A percentile compares a stretch with the other conserved stretches of the same genome.
Conservation (phyloP, 1,139 yeast genomes). For the Candida freyschussii region DNA sequence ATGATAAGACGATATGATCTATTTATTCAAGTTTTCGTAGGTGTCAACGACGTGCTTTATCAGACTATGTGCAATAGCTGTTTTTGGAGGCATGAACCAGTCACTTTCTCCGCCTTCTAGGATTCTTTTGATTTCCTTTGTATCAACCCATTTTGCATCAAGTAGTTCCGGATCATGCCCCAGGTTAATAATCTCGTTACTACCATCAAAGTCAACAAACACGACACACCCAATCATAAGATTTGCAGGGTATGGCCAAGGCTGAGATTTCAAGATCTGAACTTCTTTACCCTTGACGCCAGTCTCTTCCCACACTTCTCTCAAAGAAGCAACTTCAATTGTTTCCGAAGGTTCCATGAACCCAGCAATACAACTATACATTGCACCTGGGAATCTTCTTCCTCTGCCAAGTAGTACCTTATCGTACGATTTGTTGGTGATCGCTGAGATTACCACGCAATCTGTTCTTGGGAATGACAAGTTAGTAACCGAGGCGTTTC, state of each 20-base stretch:
- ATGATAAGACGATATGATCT: conserved; percentile 4
- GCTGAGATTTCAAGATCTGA: conserved; percentile 66
- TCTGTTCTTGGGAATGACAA: conserved; percentile 86
- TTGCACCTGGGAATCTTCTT: conserved; percentile 45
- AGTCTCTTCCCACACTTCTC: conserved; percentile 96
- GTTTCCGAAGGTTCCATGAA: conserved; percentile 95
- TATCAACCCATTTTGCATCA: conserved; percentile 82
- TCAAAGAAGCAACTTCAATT: conserved; percentile 77
- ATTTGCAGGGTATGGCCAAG: conserved; percentile 96
- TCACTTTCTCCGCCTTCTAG: conserved; percentile 31
- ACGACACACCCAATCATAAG: conserved; percentile 92
- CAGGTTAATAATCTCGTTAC: conserved; percentile 56
- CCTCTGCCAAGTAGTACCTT: conserved; percentile 70
- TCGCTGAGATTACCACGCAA: conserved; percentile 78
- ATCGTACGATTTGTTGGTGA: conserved; percentile 55
- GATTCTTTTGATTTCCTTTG: conserved; percentile 44
- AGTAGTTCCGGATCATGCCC: conserved; percentile 81
- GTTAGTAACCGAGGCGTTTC: conserved; percentile 47
- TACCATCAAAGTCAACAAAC: conserved; percentile 58
- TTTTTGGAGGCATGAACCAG: conserved; percentile 40
- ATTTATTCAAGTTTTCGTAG: conserved; percentile 33
- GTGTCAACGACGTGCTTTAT: conserved; percentile 32
- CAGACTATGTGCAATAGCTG: conserved; percentile 45
- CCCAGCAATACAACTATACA: conserved; percentile 89
- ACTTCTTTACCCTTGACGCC: conserved; percentile 69